These are phyloP conservation scores for Cladosporium colombiae DNA, from an alignment of 2,329 filamentous ascomycete species.

Conservation along the genomic window DNA sequence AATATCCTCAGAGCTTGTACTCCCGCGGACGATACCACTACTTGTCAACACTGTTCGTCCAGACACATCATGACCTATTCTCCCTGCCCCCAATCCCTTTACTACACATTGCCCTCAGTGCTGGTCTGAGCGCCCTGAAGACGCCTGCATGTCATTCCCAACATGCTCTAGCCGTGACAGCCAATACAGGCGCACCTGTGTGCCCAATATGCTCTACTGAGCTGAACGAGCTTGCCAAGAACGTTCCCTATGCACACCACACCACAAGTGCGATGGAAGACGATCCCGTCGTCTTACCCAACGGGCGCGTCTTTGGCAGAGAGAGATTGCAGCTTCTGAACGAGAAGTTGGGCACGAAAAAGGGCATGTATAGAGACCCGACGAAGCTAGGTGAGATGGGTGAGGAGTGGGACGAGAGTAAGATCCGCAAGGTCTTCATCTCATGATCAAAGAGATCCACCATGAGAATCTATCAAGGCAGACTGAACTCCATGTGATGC, in stretches of 20 bases:
- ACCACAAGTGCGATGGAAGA: constrained; percentile 89
- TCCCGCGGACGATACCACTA: constrained; percentile 69
- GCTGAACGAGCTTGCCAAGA: constrained; percentile 83
- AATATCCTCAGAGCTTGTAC: constrained; percentile 65
- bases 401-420: constrained; percentile 61
- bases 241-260: constrained; percentile 92
- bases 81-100: constrained; percentile 79
- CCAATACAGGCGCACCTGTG: constrained; percentile 67
- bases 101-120: constrained; percentile 85
- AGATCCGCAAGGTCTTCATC: constrained; percentile 87
- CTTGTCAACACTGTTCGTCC: constrained; percentile 77
- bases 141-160: constrained; percentile 86
- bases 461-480: background rate
- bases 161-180: constrained; percentile 58
- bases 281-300: constrained; percentile 83
- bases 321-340: constrained; percentile 74
- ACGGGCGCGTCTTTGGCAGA: constrained; percentile 80
- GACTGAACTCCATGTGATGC: background rate
- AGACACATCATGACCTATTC: constrained; percentile 83
- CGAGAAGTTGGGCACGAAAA: constrained; percentile 70
- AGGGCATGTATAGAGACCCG: constrained; percentile 73
- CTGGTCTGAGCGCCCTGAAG: constrained; percentile 91
- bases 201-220: constrained; percentile 97
- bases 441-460: constrained; percentile 53
- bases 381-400: constrained; percentile 58